Base-by-base conservation (phyloP, 805 yeast species). In the Hanseniaspora lindneri region DNA sequence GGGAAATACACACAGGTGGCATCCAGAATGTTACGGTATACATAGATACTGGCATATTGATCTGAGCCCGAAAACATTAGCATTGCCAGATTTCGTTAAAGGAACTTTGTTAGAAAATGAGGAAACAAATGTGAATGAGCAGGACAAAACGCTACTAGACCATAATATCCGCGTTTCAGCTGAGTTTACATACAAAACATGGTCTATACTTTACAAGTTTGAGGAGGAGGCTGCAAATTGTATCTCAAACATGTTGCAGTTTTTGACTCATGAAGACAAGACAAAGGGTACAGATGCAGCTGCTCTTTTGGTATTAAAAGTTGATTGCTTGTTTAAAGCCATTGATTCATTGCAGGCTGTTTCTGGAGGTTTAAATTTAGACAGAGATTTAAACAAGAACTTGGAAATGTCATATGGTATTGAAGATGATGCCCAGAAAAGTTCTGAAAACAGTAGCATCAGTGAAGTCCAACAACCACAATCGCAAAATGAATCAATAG, bases 21-120 rank as follows among this genome's bases (percentile, higher is more conserved):
- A 92, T 65, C 97, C 96, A 1, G 97, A 94, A 62, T 92, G 99
- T 68, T 92, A 87, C 61, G 94, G 94, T 87, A 94, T 92, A 41
- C 88, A 83, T 68, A 88, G 88, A 63, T 88, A 86, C 59, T 92
- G 98, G 98, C 87, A 86, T 60, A 94, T 88, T 19, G 74, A 79
- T 50, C 69, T 92, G 20, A 73, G 81, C 1, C 72, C 82, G 0
- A 79, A 74, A 44, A 67, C 75, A 8, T 72, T 81, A 24, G 88
- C 69, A 33, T 65, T 70, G 20, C 62, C 65, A 3, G 57, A 54
- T 8, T 61, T 61, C 14, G 54, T 58, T 1, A 56, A 54, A 16
- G 60, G 47, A 39, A 29, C 65, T 83, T n/a, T n/a, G n/a, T n/a
- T n/a, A n/a, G n/a, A n/a, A n/a, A n/a, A n/a, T n/a, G n/a, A n/a